phyloP scores from a whole-genome alignment of 257 asterid species.

The Nicotiana tomentosiformis region DNA sequence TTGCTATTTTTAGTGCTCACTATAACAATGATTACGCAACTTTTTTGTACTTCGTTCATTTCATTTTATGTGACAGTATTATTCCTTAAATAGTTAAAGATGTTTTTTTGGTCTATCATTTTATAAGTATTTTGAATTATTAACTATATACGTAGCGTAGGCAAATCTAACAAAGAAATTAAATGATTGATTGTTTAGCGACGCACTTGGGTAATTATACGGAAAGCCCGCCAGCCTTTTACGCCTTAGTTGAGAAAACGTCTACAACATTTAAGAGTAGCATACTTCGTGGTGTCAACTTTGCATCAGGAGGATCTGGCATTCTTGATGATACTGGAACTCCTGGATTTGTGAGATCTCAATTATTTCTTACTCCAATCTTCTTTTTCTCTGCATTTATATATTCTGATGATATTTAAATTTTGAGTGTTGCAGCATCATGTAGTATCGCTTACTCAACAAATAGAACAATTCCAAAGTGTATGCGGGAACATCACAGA shows the following conservation, averaged over 20 bases:
- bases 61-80: too few relatives aligned
- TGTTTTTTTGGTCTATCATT: too few relatives aligned
- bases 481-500: slow-evolving; percentile 32
- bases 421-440: slow-evolving; percentile 1
- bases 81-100: too few relatives aligned
- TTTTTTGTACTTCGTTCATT: too few relatives aligned
- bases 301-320: slow-evolving; percentile 64
- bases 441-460: slow-evolving; percentile 30
- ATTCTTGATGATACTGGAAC: slow-evolving; percentile 33
- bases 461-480: slow-evolving; percentile 35
- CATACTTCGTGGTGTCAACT: slow-evolving; percentile 38
- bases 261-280: slow-evolving; percentile 20
- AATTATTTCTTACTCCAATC: neutral
- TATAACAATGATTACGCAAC: too few relatives aligned
- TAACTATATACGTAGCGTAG: too few relatives aligned
- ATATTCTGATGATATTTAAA: neutral
- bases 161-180: neutral
- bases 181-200: slow-evolving; percentile 19
- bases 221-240: slow-evolving; percentile 47
- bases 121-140: too few relatives aligned
- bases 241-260: slow-evolving; percentile 18
- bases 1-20: neutral
- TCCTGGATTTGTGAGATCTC: slow-evolving; percentile 9
- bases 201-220: slow-evolving; percentile 18
- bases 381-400: neutral